Conservation (phyloP, 371 early-diverging fungal species). For the Actinomortierella ambigua region DNA sequence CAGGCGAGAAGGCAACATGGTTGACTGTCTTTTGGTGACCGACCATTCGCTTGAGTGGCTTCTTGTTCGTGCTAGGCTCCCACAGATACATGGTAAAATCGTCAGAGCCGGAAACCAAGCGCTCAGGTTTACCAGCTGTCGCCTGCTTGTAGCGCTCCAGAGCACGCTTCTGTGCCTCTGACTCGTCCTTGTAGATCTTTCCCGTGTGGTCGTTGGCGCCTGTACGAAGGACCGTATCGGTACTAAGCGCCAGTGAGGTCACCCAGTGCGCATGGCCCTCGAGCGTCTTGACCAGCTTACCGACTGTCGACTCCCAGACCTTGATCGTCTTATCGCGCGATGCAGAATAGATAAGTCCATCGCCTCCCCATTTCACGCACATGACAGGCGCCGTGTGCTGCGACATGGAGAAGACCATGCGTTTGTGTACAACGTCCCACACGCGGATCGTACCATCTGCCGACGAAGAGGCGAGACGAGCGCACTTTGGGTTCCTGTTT, state of each 20-base stretch:
- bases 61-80: conserved; percentile 85
- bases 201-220: conserved; percentile 91
- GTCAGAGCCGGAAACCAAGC: conserved; percentile 93
- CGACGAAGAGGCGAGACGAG: conserved; percentile 89
- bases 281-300: conserved; percentile 83
- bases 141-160: conserved; percentile 78
- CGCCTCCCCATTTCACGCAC: conserved; percentile 95
- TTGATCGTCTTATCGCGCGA: conserved; percentile 94
- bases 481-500: conserved; percentile 69
- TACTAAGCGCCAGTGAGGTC: conserved; percentile 90
- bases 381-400: conserved; percentile 93
- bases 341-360: conserved; percentile 90
- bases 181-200: conserved; percentile 58
- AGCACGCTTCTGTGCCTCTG: conserved; percentile 79
- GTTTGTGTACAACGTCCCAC: conserved; percentile 89
- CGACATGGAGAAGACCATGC: conserved; percentile 78
- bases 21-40: conserved; percentile 98
- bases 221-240: conserved; percentile 88
- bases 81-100: conserved; percentile 97
- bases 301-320: conserved; percentile 85
- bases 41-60: conserved; percentile 88
- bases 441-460: conserved; percentile 96
- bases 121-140: conserved; percentile 73
- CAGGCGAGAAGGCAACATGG: conserved; percentile 92
- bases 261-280: conserved; percentile 97